Evolutionary conservation across 2,329 filamentous ascomycete species (phyloP).

Genomic region (Sarocladiaceae sp.): DNA sequence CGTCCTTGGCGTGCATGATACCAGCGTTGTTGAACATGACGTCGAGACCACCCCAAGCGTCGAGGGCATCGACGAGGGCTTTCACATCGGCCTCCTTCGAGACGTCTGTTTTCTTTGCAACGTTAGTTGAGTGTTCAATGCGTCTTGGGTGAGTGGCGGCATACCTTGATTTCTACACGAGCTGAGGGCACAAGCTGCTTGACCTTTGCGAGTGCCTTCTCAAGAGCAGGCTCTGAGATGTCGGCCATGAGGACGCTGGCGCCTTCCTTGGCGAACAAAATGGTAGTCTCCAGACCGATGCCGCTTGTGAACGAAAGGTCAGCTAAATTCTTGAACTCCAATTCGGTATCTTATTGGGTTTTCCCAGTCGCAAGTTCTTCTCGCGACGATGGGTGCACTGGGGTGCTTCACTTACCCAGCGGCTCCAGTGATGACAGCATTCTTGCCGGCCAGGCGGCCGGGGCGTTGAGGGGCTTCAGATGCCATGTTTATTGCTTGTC

Average conservation of each 20-base stretch:
- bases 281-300: slow-evolving; percentile 86
- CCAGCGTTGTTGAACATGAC: slow-evolving; percentile 97
- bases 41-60: slow-evolving; percentile 82
- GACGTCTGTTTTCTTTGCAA: slow-evolving; percentile 60
- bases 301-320: slow-evolving; percentile 40
- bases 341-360: no score
- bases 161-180: slow-evolving; percentile 54
- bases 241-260: slow-evolving; percentile 81
- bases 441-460: slow-evolving; percentile 54
- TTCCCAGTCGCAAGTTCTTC: background rate
- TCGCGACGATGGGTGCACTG: background rate
- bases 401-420: slow-evolving; percentile 60
- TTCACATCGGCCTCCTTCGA: slow-evolving; percentile 77
- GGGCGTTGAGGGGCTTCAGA: slow-evolving; percentile 20
- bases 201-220: slow-evolving; percentile 69
- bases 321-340: slow-evolving; percentile 1
- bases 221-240: slow-evolving; percentile 71
- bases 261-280: slow-evolving; percentile 85
- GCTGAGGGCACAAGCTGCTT: slow-evolving; percentile 62
- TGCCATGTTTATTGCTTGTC: slow-evolving; percentile 16
- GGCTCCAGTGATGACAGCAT: slow-evolving; percentile 72
- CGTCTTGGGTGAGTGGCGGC: slow-evolving; percentile 16
- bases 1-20: slow-evolving; percentile 86
- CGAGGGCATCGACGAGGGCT: slow-evolving; percentile 65
- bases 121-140: no score